Evolutionary conservation across 345 rosid species (phyloP), one percentile per base, ranked within the genome.

Genomic region (Camelina neglecta): DNA sequence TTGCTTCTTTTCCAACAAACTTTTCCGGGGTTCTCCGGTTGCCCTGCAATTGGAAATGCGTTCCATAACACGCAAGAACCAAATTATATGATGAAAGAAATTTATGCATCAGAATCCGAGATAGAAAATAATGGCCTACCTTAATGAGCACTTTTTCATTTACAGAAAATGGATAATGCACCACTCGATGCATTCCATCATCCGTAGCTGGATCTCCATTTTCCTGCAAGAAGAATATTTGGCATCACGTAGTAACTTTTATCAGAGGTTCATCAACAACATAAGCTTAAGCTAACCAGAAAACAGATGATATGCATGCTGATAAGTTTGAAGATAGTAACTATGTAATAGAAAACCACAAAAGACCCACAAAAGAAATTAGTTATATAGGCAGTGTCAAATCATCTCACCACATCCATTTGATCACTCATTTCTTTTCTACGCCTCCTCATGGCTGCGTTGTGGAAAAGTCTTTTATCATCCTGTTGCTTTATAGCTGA

Each of bases 1-100:
- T 67, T 33, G 99, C 99, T 85, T 92, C 99, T 87, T 90, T 95
- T 63, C 99, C 99, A 31, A 95, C 95, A 86, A 90, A 90, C 75
- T 92, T 95, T 74, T 89, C 99, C 0, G 97, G 97, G 7, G 99
- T 95, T 81, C 99, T 86, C 77, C 91, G 78, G 79, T 95, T 95
- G 69, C 97, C 99, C 99, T 95, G 85, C 36, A 81, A 21, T 79
- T 47, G 77, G 45, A 76, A 71, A 68, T 73, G 67, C 55, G 45
- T 42, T 66, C 65, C 73, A 60, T 51, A 74, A 11, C 57, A 11
- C 49, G 62, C 33, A 44, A 68, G 36, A 62, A 36, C 8, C 65
- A 65, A 41, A 49, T 31, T 41, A 54, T 26, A 20, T 10, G 65
- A 12, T 41, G n/a, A 13, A 23, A 38, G 23, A 68, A 21, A 48